phyloP scores from a whole-genome alignment of 179 eudicot species.

The Nepenthes alata region DNA sequence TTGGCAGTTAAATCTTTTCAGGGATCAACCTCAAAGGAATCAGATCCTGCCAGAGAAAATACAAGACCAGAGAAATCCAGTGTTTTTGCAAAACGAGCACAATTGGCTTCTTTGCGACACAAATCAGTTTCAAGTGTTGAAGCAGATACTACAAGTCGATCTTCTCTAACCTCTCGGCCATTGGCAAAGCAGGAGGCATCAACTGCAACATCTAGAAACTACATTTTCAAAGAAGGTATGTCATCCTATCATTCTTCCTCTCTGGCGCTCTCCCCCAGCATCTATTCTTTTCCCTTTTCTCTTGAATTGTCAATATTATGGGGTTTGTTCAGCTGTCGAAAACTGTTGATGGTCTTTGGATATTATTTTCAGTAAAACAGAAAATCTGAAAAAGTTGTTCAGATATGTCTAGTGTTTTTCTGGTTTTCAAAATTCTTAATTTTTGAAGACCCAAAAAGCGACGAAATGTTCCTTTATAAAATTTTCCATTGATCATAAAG shows the following conservation, averaged over 20 bases:
- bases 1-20: slow-evolving; percentile 13
- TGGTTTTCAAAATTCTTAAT: no score
- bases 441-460: no score
- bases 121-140: slow-evolving; percentile 82
- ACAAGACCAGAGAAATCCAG: slow-evolving; percentile 52
- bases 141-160: slow-evolving; percentile 68
- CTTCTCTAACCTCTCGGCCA: slow-evolving; percentile 51
- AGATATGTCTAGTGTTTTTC: no score
- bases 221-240: slow-evolving; percentile 69
- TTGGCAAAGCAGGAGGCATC: slow-evolving; percentile 80
- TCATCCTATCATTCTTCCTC: neutral
- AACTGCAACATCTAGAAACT: slow-evolving; percentile 74
- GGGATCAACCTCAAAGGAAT: slow-evolving; percentile 56
- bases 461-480: no score
- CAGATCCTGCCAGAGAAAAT: slow-evolving; percentile 48
- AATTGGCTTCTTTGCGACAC: slow-evolving; percentile 39
- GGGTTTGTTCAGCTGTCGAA: no score
- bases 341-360: no score
- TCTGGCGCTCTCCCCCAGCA: neutral
- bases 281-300: no score
- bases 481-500: no score
- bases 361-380: no score
- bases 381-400: no score
- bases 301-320: no score
- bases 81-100: slow-evolving; percentile 45